Base-by-base conservation (phyloP, 78 protist species). In the Pigoraptor vietnamica region DNA sequence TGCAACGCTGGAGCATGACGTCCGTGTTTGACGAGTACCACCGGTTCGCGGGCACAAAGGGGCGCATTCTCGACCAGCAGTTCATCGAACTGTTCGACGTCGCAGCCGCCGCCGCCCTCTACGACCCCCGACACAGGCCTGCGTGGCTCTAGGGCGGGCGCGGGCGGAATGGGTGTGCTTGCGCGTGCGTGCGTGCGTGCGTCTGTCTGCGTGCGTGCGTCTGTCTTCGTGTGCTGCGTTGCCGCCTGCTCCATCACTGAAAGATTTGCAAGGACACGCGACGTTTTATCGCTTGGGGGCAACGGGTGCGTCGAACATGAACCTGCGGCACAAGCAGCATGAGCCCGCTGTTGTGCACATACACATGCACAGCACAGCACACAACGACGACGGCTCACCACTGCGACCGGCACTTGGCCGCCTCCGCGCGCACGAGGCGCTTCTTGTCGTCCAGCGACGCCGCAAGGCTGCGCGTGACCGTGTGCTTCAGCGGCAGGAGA, bases 31-130 rank as follows among this genome's bases (percentile, higher is more conserved):
- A 94, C 37, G 98, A 97, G 88, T 98, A 98, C 90, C 84, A 96
- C 36, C 91, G 97, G 39, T 98, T 96, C 38, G 98, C 99, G 0
- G 98, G 97, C 19, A 82, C 93, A 37, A 98, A 98, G 86, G 96
- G 86, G 23, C 94, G 98, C 32, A 67, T 92, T 23, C 81, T 95
- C 10, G 99, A 98, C 95, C 97, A 95, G 92, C 99, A 96, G 40
- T 97, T 97, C 91, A 96, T 98, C 1, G 99, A 98, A 87, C 90
- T 97, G 33, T 97, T 96, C 39, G 92, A 94, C n/a, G 67, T 48
- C 14, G 67, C 67, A 6, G 67, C 67, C 29, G 67, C 67, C 6
- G 67, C 67, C 6, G 67, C 14, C 67, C 35, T 94, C 40, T 2
- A 24, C 88, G 32, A 37, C 14, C 29, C 67, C 67, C 6, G 67